These are phyloP conservation scores for Chlorella sp. DNA, from an alignment of 139 green algal genomes.

Conservation along the genomic window DNA sequence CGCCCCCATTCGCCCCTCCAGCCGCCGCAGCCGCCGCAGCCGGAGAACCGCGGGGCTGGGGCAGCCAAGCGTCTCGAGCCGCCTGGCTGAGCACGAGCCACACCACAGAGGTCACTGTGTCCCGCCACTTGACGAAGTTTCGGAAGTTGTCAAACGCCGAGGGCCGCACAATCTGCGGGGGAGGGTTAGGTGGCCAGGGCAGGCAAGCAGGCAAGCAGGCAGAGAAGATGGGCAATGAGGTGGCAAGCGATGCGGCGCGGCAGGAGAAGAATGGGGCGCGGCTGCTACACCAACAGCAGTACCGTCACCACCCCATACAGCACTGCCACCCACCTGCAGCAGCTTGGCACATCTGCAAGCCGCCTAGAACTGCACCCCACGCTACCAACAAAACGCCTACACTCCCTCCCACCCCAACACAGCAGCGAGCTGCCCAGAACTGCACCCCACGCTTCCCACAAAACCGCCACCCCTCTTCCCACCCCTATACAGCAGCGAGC, in stretches of 20 bases:
- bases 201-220: not conserved
- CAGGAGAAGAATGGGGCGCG: not conserved
- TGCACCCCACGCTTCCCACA: too few relatives aligned
- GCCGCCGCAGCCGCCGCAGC: constrained; percentile 34
- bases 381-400: not conserved
- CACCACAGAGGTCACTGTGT: constrained; percentile 51
- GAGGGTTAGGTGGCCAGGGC: not conserved
- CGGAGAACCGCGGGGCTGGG: constrained; percentile 24
- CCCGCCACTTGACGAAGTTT: constrained; percentile 66
- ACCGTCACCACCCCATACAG: not conserved
- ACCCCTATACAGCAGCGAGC: not conserved
- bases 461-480: too few relatives aligned
- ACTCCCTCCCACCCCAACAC: too few relatives aligned
- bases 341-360: not conserved
- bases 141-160: constrained; percentile 56
- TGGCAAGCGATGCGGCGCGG: not conserved
- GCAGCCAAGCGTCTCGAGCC: constrained; percentile 47
- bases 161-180: constrained; percentile 45
- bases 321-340: not conserved
- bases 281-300: not conserved
- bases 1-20: constrained; percentile 31
- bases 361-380: too few relatives aligned
- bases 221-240: not conserved
- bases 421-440: too few relatives aligned
- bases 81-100: constrained; percentile 53